A percentile compares a stretch with the other conserved stretches of the same genome.
Evolutionary conservation across 2,329 filamentous ascomycete genomes (phyloP).

Genomic region (Pezicula carpinea): DNA sequence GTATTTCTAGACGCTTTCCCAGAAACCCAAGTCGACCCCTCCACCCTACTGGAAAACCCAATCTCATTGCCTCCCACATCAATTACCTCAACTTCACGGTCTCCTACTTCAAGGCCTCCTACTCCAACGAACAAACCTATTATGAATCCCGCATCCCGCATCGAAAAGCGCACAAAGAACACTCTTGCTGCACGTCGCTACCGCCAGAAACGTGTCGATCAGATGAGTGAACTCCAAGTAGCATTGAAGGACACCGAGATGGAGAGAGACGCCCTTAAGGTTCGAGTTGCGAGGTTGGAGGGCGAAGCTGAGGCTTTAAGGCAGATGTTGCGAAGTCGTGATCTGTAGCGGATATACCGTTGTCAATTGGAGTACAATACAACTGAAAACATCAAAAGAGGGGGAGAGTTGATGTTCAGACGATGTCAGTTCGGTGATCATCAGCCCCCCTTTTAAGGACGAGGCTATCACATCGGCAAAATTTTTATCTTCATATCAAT

Average conservation of each 20-base stretch:
- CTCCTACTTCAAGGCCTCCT: not conserved
- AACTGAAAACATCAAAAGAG: not conserved
- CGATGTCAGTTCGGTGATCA: constrained; percentile 12
- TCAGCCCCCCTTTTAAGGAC: not conserved
- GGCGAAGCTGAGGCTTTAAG: constrained; percentile 59
- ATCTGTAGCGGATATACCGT: not conserved
- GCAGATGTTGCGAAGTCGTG: constrained; percentile 33
- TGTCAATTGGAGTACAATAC: not conserved
- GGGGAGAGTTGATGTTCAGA: constrained; percentile 5
- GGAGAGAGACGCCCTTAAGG: constrained; percentile 59
- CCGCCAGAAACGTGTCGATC: constrained; percentile 65
- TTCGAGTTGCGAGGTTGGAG: constrained; percentile 59
- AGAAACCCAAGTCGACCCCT: not conserved
- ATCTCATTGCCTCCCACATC: constrained; percentile 1
- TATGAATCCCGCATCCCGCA: constrained; percentile 4
- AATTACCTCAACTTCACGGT: not conserved
- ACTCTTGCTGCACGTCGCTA: constrained; percentile 69
- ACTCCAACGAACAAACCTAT: constrained; percentile 1
- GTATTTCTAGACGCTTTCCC: not conserved
- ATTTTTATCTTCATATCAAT: constrained; percentile 10
- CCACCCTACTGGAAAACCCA: not conserved
- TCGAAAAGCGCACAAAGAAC: constrained; percentile 59
- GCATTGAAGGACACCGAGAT: constrained; percentile 52
- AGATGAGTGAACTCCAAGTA: constrained; percentile 56
- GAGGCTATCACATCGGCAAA: constrained; percentile 21